Evolutionary conservation across 352 stramenopile species (phyloP), one percentile per base, ranked within the genome.

Genomic region (Sclerospora graminicola): DNA sequence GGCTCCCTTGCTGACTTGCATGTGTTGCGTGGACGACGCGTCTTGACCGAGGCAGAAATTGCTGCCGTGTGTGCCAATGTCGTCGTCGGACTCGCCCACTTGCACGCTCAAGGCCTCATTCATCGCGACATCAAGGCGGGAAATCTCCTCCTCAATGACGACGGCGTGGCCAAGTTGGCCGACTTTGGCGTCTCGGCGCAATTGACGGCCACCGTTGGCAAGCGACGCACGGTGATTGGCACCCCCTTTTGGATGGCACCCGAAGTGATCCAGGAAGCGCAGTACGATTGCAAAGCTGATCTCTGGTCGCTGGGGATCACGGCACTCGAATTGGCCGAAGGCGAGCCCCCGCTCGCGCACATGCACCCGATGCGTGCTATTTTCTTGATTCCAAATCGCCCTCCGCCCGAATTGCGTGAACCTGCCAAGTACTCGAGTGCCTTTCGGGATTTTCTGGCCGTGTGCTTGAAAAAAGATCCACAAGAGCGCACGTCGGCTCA

Each of bases 221-320:
- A 98, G 67, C 82, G 95, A 41, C 97, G 97, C 54, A 98, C 95
- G 13, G 88, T 98, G 4, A 96, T 98, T n/a, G 96, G 96, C 7
- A 98, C 88, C 42, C 95, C 95, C 1, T 99, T 98, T 74, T 99
- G 95, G 95, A 99, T 99, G 92, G 92, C 92, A 2, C 94, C 75
- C 5, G 73, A 87, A 50, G 73, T 88, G 8, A 86, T 89, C 38
- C 69, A 86, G 53, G 69, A 89, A 46, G 80, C 67, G 11, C 54
- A 84, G 39, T 99, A 99, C 66, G 93, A 98, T 66, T 95, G 82
- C 43, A 88, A 96, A 61, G 95, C 94, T 6, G 96, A 99, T 68
- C 96, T 99, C 34, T 99, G 96, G 96, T 97, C 81, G 24, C 65
- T 99, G 28, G 96, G 95, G 14, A 99, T 99, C 63, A 99, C 96